A percentile compares a stretch with the other conserved stretches of the same genome.
phyloP scores from a whole-genome alignment of 257 asterid species.

The Primulina eburnea region DNA sequence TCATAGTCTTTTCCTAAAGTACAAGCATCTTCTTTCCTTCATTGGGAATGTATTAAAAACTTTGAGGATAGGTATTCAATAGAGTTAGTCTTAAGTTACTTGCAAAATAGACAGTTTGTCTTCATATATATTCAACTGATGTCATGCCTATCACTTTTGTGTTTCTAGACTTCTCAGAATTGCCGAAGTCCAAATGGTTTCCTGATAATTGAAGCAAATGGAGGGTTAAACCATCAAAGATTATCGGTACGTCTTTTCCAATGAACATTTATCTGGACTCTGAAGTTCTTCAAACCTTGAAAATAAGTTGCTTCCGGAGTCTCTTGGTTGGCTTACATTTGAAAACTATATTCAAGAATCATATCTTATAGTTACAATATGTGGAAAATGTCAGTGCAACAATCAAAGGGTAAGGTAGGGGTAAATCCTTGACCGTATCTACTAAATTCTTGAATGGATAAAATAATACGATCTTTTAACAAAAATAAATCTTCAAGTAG shows the following conservation, averaged over 20 bases:
- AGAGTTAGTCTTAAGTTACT: slow-evolving; percentile 1
- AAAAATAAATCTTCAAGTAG: too few relatives aligned
- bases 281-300: too few relatives aligned
- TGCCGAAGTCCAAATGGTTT: slow-evolving; percentile 82
- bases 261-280: neutral
- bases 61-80: neutral
- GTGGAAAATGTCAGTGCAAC: too few relatives aligned
- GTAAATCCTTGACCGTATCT: too few relatives aligned
- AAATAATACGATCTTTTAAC: too few relatives aligned
- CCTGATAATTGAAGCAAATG: slow-evolving; percentile 96
- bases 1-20: neutral
- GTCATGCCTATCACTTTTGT: slow-evolving; percentile 24
- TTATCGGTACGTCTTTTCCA: slow-evolving; percentile 70
- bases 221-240: slow-evolving; percentile 97
- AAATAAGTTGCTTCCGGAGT: too few relatives aligned
- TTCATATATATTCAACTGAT: slow-evolving; percentile 17
- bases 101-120: slow-evolving; percentile 9
- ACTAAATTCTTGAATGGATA: too few relatives aligned
- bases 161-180: slow-evolving; percentile 49
- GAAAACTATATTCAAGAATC: too few relatives aligned
- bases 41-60: neutral
- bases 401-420: too few relatives aligned
- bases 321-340: too few relatives aligned
- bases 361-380: too few relatives aligned
- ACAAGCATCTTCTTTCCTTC: neutral